These are phyloP conservation scores for Magnolia changhungtana DNA, from an alignment of 164 flowering plant genomes.

Conservation along the genomic window DNA sequence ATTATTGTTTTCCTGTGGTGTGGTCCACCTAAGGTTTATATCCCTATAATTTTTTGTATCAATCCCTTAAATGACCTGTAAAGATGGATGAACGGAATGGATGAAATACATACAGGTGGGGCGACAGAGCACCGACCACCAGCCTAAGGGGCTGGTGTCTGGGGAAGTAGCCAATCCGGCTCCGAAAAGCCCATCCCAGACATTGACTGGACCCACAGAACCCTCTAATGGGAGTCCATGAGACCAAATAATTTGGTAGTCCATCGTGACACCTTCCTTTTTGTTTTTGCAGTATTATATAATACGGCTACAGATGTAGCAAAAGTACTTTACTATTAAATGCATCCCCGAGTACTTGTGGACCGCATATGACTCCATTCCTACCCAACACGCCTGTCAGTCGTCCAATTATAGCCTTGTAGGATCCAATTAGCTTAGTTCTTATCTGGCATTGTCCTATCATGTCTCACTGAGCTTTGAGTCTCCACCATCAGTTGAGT, in stretches of 20 bases:
- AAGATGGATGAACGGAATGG: too few relatives aligned
- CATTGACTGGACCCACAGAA: neutral
- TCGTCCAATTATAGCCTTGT: neutral
- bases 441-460: neutral
- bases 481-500: neutral
- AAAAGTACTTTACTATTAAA: too few relatives aligned
- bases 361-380: neutral
- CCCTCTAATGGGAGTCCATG: neutral
- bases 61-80: too few relatives aligned
- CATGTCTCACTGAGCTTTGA: neutral
- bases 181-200: too few relatives aligned
- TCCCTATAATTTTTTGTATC: too few relatives aligned
- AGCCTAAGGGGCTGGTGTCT: too few relatives aligned
- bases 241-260: neutral
- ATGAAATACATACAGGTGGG: too few relatives aligned
- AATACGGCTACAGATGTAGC: too few relatives aligned
- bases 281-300: neutral
- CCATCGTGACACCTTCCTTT: neutral
- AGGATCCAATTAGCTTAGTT: neutral
- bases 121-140: too few relatives aligned
- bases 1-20: too few relatives aligned
- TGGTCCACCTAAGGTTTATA: too few relatives aligned
- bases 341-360: neutral
- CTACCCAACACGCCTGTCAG: neutral
- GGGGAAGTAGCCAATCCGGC: too few relatives aligned